Evolutionary conservation across 1,284 basidiomycete genomes (phyloP), one percentile per base, ranked within the genome.

Genomic region (Cystobasidium pallidum): DNA sequence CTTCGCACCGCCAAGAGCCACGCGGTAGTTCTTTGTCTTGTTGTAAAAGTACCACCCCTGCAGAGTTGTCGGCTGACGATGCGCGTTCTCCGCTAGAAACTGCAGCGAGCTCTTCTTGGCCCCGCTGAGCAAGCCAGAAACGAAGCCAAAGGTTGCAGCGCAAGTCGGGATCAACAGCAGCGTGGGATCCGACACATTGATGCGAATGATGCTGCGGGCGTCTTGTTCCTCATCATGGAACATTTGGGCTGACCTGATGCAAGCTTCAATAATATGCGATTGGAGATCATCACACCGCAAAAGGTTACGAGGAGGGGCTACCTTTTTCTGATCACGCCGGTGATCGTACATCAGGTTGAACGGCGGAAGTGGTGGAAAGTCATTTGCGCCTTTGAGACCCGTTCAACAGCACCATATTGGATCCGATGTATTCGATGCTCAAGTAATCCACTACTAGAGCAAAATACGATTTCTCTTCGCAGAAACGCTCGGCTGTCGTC

Each of bases 31-130:
- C 82, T 92, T 93, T 49, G 91, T 92, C 84, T 92, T 92, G 80
- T 91, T 89, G 86, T 92, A 93, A 77, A 91, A 89, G 80, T 92
- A 93, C 91, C 91, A 93, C 76, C 91, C 91, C 75, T 88, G 86
- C 70, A 91, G 85, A 34, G 91, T 93, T 77, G 82, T 88, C 34
- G 91, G 91, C 65, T 89, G 84, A 66, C 90, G 84, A 81, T 93
- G 91, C 43, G 88, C 81, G 78, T 86, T 86, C 78, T 86, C 85
- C 19, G 85, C 85, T 55, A 86, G 81, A 79, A 84, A 86, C 62
- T 83, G 84, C 74, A 85, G 80, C 11, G 82, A 81, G 8, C 83
- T 82, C 65, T 79, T 78, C 47, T 88, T 85, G 10, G 73, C 74
- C 17, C 70, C 43, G 17, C 75, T 75, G 58, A 78, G 70, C 36